Conservation (phyloP, 2,329 filamentous ascomycete genomes). For the Beauveria asiatica region DNA sequence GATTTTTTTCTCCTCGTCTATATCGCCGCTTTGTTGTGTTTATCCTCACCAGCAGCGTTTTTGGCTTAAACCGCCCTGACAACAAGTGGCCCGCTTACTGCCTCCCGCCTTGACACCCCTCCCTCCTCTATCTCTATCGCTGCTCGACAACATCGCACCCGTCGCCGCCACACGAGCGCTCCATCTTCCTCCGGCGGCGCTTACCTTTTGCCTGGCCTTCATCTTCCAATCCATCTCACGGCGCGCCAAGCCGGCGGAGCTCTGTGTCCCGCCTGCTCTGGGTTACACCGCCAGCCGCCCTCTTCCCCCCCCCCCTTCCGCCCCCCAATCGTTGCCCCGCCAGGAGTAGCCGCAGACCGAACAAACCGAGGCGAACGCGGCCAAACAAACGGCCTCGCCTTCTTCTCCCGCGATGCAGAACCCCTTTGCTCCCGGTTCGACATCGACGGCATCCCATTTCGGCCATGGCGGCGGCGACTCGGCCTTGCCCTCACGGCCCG, state of each 20-base stretch:
- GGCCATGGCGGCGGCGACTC: constrained; percentile 21
- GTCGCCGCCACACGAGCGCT: neutral
- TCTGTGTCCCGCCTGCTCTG: neutral
- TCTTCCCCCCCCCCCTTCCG: neutral
- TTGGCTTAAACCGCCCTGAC: neutral
- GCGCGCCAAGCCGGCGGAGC: neutral
- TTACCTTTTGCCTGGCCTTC: neutral
- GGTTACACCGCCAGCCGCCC: neutral
- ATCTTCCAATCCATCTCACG: neutral
- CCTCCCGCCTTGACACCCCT: neutral
- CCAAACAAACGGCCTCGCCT: neutral
- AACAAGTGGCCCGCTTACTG: neutral
- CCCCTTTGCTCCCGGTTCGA: neutral
- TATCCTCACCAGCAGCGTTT: no score
- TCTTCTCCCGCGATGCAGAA: constrained; percentile 1
- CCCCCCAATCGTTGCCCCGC: neutral
- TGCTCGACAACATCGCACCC: neutral
- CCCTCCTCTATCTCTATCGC: neutral
- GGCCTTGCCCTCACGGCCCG: constrained; percentile 25
- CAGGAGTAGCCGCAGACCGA: neutral
- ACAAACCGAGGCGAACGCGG: neutral
- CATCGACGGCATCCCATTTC: constrained; percentile 14
- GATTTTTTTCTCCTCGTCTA: no score
- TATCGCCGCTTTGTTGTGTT: no score
- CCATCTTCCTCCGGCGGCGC: neutral